These are phyloP conservation scores for Tetrapisispora namnaoensis DNA, from an alignment of 805 yeast genomes.

Conservation along the genomic window DNA sequence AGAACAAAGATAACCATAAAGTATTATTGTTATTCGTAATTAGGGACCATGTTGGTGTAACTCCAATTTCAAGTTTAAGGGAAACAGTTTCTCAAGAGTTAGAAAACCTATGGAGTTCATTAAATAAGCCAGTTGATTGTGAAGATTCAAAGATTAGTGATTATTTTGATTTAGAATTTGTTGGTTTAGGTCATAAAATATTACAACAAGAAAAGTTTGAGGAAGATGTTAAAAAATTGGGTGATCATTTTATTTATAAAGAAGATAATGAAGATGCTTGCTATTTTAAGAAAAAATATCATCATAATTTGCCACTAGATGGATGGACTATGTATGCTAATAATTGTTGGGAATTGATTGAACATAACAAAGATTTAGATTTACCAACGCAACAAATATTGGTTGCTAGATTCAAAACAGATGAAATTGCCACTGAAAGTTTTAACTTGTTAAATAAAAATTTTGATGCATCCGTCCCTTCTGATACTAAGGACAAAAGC, in stretches of 20 bases:
- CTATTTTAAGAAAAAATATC: slow-evolving; percentile 60
- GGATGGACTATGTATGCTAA: slow-evolving; percentile 93
- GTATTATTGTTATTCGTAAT: slow-evolving; percentile 76
- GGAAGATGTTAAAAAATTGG: slow-evolving; percentile 49
- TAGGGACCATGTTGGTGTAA: slow-evolving; percentile 82
- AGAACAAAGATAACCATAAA: slow-evolving; percentile 44
- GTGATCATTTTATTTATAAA: slow-evolving; percentile 44
- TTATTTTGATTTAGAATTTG: slow-evolving; percentile 78
- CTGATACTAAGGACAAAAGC: slow-evolving; percentile 19
- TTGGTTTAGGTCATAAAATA: slow-evolving; percentile 75
- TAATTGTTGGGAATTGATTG: slow-evolving; percentile 91
- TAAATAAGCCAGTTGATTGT: slow-evolving; percentile 64
- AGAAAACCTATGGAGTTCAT: slow-evolving; percentile 63
- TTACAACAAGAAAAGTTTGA: slow-evolving; percentile 66
- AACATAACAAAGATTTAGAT: slow-evolving; percentile 85
- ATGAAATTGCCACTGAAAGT: slow-evolving; percentile 61
- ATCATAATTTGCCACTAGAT: slow-evolving; percentile 72
- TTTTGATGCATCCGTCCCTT: slow-evolving; percentile 26
- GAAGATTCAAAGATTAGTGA: slow-evolving; percentile 45
- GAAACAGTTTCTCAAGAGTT: slow-evolving; percentile 63
- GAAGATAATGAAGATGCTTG: slow-evolving; percentile 10
- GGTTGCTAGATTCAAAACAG: slow-evolving; percentile 91
- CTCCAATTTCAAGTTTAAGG: slow-evolving; percentile 67
- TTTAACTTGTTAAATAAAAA: slow-evolving; percentile 35
- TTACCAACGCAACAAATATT: slow-evolving; percentile 93